Base-by-base conservation (phyloP, 1,139 yeast species). In the Protomyces inundatus region DNA sequence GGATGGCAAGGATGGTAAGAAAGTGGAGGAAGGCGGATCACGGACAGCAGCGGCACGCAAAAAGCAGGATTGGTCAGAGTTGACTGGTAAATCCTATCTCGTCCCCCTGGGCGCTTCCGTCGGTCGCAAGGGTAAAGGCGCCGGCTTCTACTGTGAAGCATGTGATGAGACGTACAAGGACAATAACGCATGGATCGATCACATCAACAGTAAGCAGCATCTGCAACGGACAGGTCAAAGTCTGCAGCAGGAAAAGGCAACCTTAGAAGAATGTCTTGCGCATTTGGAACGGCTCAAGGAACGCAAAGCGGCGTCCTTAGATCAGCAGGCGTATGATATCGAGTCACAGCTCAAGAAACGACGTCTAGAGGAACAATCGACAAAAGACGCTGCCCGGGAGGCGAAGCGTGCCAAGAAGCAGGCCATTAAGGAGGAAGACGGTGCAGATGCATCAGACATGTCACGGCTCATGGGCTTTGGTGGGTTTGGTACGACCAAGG, bases 101-200 rank as follows among this genome's bases (percentile, higher is more conserved):
- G 81, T 79, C 3, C 76, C 80, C 0, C 74, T 76, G 1, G 78
- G 80, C 6, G 76, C 83, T 1, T 73, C 79, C 0, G 73, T 76
- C 1, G 77, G 80, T 0, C 77, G 76, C 48, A 80, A 84, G 59
- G 90, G 90, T 55, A 81, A 84, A 68, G 87, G 84, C 16, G 84
- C 87, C 68, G 97, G 97, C 1, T 90, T 90, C 73, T 82, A 84
- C 70, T 91, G 98, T 74, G 88, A 87, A 16, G 76, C 84, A 1
- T 91, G 98, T 73, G 83, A 86, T 69, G 74, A 88, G 68, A 86
- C 95, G 1, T 90, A 83, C 75, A 83, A 89, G 71, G 97, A 91
- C 73, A 87, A 87, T 64, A 77, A 90, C 70, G 87, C 90, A 66
- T 85, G 85, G 72, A 80, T 90, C 4, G 95, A 90, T 71, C 98